Conservation (phyloP, 768 basidiomycete genomes). For the Xerocomellus chrysenteron region DNA sequence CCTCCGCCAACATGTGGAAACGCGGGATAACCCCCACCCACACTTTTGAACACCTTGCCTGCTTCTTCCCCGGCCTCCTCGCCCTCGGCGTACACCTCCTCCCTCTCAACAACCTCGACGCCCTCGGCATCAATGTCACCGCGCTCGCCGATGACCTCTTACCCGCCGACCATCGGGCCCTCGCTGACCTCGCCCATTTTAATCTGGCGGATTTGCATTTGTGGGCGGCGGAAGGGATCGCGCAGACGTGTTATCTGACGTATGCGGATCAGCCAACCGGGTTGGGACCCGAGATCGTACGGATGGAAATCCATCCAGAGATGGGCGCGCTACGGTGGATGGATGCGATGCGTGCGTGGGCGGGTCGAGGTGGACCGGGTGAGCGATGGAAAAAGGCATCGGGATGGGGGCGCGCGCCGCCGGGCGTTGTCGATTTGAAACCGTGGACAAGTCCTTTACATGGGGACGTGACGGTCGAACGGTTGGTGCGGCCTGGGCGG, state of each 20-base stretch:
- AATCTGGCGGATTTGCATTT: slow-evolving; percentile 60
- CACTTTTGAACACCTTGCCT: slow-evolving; percentile 68
- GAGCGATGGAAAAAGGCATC: background rate
- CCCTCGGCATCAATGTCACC: slow-evolving; percentile 45
- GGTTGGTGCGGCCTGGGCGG: background rate
- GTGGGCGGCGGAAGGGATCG: slow-evolving; percentile 77
- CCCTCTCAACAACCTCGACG: slow-evolving; percentile 50
- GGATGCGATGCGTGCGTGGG: slow-evolving; percentile 44
- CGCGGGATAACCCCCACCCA: slow-evolving; percentile 38
- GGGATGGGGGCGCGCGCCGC: slow-evolving; percentile 44
- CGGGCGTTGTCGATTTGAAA: slow-evolving; percentile 45
- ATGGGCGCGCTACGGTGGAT: slow-evolving; percentile 22
- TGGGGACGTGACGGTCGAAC: slow-evolving; percentile 8
- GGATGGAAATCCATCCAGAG: slow-evolving; percentile 14
- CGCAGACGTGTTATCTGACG: slow-evolving; percentile 66
- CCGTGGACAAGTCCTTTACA: slow-evolving; percentile 20
- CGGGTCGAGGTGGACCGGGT: background rate
- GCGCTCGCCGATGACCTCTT: slow-evolving; percentile 31
- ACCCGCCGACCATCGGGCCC: slow-evolving; percentile 27
- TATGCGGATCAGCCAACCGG: slow-evolving; percentile 73
- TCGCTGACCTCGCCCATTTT: slow-evolving; percentile 40
- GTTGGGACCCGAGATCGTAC: slow-evolving; percentile 56
- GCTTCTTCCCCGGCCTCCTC: slow-evolving; percentile 75
- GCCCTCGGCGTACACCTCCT: slow-evolving; percentile 69
- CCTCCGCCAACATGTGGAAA: slow-evolving; percentile 40